These are phyloP conservation scores for Spirogloea muscicola DNA, from an alignment of 139 green algal genomes.

Conservation along the genomic window DNA sequence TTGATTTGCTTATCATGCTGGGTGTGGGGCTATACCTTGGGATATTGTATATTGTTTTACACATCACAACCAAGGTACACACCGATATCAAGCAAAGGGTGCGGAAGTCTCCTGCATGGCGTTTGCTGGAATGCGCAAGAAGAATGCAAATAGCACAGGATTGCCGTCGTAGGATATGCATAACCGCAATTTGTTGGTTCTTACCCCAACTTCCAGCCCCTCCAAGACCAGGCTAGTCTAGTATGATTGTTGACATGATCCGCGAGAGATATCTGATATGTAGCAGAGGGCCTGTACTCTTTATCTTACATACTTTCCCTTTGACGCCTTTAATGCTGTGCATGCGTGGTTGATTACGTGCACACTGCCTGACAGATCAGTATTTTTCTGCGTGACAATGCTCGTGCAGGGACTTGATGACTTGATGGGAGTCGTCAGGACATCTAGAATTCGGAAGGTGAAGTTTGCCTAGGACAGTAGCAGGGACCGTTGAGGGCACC, in stretches of 20 bases:
- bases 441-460: not conserved
- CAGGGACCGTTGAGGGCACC: no score
- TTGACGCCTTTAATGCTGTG: not conserved
- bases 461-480: constrained; percentile 17
- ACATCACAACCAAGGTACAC: constrained; percentile 47
- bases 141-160: no score
- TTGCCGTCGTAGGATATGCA: no score
- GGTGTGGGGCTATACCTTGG: constrained; percentile 23
- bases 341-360: constrained; percentile 6
- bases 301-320: no score
- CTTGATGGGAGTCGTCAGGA: constrained; percentile 28
- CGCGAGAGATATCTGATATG: not conserved
- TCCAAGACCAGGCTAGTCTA: no score
- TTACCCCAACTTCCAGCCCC: not conserved
- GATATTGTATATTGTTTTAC: constrained; percentile 30
- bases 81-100: no score
- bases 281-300: not conserved
- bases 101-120: no score
- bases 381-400: no score
- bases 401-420: constrained; percentile 31
- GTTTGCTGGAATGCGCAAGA: no score
- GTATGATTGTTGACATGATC: no score
- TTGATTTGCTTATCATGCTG: constrained; percentile 43
- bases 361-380: not conserved
- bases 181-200: not conserved